Evolutionary conservation across 78 protist genomes (phyloP), one percentile per base, ranked within the genome.

Genomic region (Dictyostelium firmibasis): DNA sequence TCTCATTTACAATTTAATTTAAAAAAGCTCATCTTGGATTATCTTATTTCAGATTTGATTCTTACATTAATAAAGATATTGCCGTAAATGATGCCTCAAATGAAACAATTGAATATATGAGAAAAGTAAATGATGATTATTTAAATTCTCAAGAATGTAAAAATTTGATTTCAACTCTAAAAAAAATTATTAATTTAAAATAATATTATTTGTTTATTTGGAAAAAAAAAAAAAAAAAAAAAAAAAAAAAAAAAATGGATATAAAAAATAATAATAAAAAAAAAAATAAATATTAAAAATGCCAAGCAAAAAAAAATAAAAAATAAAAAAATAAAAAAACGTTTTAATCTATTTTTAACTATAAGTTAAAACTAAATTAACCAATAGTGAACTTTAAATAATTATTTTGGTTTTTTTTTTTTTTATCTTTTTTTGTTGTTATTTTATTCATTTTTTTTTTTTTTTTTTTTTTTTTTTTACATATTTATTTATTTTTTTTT

Each of bases 41-140:
- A 76, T 36, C 41, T 2, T 76, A 76, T 38, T 76, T 81, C 57
- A 81, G 85, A 81, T 81, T 81, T 31, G 85, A 81, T 47, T 35
- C 85, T 11, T 10, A 25, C 20, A 5, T 81, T 0, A 43, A 27
- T 27, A 41, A 16, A 29, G 25, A 23, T 6, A 47, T 81, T 4
- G 44, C 36, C 3, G 85, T 81, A 23, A 81, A 81, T 81, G 87
- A 83, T 60, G 72, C 57, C 0, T 60, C 76, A 10, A 77, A 83
- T 36, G 76, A 83, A 62, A 83, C 87, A 1, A 60, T 83, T 13
- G 50, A 50, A 50, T 50, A 50, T 14, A 83, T 83, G 87, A 25
- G 36, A 14, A 29, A 50, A 83, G 25, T 13, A 60, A 83, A 76
- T 7, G 4, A 60, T 33, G 57, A 50, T 14, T 83, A 83, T 83